Evolutionary conservation across 176 grass and related monocot genomes (phyloP).

Genomic region (Hyparrhenia diplandra): DNA sequence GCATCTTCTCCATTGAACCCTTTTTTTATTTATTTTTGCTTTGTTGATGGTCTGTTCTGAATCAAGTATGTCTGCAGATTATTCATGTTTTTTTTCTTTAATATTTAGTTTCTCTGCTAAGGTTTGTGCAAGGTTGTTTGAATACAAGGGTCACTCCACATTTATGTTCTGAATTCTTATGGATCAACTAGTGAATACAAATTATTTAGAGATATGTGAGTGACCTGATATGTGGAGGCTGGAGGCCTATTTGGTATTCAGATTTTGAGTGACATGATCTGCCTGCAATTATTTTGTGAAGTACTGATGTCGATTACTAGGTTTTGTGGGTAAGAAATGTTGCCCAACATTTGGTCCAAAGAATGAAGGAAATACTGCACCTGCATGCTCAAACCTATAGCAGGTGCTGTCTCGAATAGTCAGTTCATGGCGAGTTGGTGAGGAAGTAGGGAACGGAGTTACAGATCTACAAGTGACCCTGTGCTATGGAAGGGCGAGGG

Average conservation of each 20-base stretch:
- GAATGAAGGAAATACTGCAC: background rate
- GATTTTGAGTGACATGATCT: background rate
- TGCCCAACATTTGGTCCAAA: background rate
- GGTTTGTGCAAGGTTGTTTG: background rate
- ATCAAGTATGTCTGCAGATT: background rate
- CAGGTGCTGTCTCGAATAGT: background rate
- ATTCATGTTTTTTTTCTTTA: background rate
- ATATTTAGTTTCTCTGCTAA: background rate
- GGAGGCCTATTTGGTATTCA: background rate
- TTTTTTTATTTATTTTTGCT: background rate
- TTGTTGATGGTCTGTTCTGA: background rate
- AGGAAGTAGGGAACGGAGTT: background rate
- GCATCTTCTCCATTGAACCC: background rate
- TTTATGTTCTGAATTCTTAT: background rate
- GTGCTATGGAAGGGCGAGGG: constrained; percentile 6
- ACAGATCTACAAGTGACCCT: background rate
- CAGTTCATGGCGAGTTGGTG: background rate
- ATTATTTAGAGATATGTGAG: background rate
- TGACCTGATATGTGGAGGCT: background rate
- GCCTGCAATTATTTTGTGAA: background rate
- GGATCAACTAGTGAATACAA: background rate
- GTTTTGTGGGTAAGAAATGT: background rate
- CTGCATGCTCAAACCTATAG: background rate
- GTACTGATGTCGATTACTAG: background rate
- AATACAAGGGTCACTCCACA: background rate